Evolutionary conservation across 2,329 filamentous ascomycete species (phyloP).

Genomic region (Parastagonospora nodorum): DNA sequence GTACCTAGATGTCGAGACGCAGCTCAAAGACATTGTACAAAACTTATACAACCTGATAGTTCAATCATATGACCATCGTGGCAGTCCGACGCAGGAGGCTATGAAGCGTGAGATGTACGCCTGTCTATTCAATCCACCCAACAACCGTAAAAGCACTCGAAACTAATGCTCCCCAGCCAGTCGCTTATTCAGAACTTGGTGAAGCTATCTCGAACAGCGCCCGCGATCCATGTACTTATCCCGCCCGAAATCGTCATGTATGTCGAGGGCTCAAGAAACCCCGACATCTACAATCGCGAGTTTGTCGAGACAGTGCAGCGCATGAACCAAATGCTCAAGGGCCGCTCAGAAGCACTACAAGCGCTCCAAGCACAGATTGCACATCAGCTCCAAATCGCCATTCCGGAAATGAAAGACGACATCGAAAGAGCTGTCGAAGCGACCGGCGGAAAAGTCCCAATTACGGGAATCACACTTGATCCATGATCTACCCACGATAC

Average conservation of each 20-base stretch:
- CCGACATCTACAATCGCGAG: conserved; percentile 69
- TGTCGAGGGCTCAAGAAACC: conserved; percentile 66
- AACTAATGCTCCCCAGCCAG: conserved; percentile 41
- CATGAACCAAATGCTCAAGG: conserved; percentile 66
- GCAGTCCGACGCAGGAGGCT: conserved; percentile 60
- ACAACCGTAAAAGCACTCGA: not conserved
- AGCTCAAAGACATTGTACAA: conserved; percentile 65
- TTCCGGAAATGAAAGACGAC: conserved; percentile 62
- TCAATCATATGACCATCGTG: conserved; percentile 65
- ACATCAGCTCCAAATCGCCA: conserved; percentile 61
- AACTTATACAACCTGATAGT: conserved; percentile 65
- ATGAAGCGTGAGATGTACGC: conserved; percentile 63
- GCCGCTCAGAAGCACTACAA: conserved; percentile 64
- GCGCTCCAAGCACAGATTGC: conserved; percentile 64
- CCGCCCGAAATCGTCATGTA: conserved; percentile 67
- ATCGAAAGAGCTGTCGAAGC: conserved; percentile 57
- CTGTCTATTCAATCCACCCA: not conserved
- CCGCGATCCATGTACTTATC: conserved; percentile 58
- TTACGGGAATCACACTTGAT: conserved; percentile 7
- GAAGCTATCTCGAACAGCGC: conserved; percentile 56
- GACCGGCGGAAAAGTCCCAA: conserved; percentile 46
- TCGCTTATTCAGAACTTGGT: conserved; percentile 60
- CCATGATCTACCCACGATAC: not conserved
- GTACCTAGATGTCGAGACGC: conserved; percentile 47
- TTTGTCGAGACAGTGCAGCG: conserved; percentile 68